Conservation (phyloP, 1,139 yeast species). For the Geotrichum cucujoidarum region DNA sequence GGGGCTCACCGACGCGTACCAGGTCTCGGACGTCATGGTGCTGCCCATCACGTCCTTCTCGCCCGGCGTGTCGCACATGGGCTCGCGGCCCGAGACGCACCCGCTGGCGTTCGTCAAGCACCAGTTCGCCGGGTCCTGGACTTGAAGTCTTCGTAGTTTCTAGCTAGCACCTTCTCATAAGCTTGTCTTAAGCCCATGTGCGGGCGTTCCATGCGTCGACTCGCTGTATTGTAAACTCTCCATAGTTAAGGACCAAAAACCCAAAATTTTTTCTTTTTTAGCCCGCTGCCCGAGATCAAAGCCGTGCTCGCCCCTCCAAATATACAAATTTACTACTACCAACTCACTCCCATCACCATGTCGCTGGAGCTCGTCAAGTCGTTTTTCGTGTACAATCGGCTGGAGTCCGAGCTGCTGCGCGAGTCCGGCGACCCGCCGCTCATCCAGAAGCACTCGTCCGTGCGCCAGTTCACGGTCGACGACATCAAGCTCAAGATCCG, state of each 20-base stretch:
- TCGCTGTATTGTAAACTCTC: too few species aligned
- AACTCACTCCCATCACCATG: slow-evolving; percentile 13
- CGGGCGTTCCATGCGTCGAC: too few species aligned
- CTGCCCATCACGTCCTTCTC: slow-evolving; percentile 80
- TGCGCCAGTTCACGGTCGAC: slow-evolving; percentile 10
- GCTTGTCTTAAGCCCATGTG: too few species aligned
- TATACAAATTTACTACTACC: background rate
- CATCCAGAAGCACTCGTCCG: slow-evolving; percentile 19
- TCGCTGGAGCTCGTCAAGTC: slow-evolving; percentile 22
- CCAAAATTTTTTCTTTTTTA: background rate
- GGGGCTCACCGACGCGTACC: slow-evolving; percentile 56
- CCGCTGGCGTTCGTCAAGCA: slow-evolving; percentile 84
- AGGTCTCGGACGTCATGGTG: slow-evolving; percentile 73
- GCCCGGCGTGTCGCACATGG: slow-evolving; percentile 78
- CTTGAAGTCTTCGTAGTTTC: too few species aligned
- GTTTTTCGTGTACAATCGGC: slow-evolving; percentile 28
- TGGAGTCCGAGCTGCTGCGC: slow-evolving; percentile 26
- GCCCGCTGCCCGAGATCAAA: background rate
- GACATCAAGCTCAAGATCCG: slow-evolving; percentile 25
- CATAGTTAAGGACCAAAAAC: background rate
- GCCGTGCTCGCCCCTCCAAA: background rate
- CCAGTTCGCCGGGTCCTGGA: slow-evolving; percentile 73
- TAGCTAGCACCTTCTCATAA: too few species aligned
- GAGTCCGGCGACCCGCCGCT: slow-evolving; percentile 23
- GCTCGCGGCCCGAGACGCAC: slow-evolving; percentile 56